Evolutionary conservation across 192 early-diverging fungal genomes (phyloP).

Genomic region (Mortierella claussenii): DNA sequence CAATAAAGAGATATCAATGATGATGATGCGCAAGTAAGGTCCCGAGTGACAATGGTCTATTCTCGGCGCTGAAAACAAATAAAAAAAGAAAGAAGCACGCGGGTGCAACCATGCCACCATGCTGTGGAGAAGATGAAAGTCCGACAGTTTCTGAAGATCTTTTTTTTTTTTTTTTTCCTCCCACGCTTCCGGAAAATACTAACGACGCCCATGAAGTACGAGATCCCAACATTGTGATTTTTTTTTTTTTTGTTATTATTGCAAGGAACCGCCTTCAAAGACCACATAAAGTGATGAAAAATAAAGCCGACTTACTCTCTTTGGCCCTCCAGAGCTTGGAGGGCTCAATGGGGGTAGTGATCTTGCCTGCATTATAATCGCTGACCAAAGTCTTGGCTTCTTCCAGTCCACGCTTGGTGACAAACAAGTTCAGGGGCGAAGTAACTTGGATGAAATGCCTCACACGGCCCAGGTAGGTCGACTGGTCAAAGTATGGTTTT

Average conservation of each 20-base stretch:
- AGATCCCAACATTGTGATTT: too few species aligned
- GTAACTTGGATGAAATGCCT: conserved; percentile 81
- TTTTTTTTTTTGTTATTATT: too few species aligned
- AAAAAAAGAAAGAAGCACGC: neutral
- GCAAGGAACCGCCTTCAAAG: too few species aligned
- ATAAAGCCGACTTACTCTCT: conserved; percentile 59
- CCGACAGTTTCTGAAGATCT: too few species aligned
- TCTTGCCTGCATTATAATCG: conserved; percentile 66
- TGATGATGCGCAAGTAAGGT: too few species aligned
- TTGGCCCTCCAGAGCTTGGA: conserved; percentile 79
- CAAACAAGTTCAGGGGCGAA: conserved; percentile 77
- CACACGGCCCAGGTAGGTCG: conserved; percentile 78
- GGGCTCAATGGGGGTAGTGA: conserved; percentile 43
- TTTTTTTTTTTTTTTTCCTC: too few species aligned
- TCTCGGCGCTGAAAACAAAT: neutral
- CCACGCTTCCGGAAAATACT: too few species aligned
- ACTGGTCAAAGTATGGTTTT: conserved; percentile 70
- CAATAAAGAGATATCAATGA: conserved; percentile 5
- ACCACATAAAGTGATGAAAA: too few species aligned
- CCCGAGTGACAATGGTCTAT: too few species aligned
- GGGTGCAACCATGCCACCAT: neutral
- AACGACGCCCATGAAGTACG: too few species aligned
- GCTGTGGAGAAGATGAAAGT: too few species aligned
- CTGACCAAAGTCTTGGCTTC: conserved; percentile 69
- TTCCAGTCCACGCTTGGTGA: conserved; percentile 64